A percentile compares a stretch with the other conserved stretches of the same genome.
Evolutionary conservation across 495 filamentous ascomycete species (phyloP).

Genomic region (Umbilicaria muhlenbergii): DNA sequence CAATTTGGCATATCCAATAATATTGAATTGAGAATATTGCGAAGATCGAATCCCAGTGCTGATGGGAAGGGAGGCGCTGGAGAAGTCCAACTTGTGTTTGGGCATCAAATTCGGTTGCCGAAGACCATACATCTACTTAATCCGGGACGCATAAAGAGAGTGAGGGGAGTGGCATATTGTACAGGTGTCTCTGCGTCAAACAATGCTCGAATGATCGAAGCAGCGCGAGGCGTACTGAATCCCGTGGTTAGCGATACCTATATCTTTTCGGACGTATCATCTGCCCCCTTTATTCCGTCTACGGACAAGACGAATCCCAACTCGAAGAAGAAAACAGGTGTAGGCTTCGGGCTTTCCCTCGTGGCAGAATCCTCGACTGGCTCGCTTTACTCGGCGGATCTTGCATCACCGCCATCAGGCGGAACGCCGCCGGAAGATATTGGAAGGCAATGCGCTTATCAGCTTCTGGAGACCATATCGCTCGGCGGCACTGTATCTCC

Average conservation of each 20-base stretch:
- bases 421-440: slow-evolving; percentile 80
- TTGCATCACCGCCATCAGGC: slow-evolving; percentile 63
- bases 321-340: slow-evolving; percentile 53
- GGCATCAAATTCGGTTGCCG: slow-evolving; percentile 76
- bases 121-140: slow-evolving; percentile 86
- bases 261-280: slow-evolving; percentile 57
- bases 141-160: slow-evolving; percentile 69
- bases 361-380: slow-evolving; percentile 84
- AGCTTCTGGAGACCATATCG: slow-evolving; percentile 68
- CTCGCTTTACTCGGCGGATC: slow-evolving; percentile 74
- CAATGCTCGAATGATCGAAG: slow-evolving; percentile 89
- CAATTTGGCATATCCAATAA: slow-evolving; percentile 77
- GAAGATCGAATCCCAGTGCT: slow-evolving; percentile 57
- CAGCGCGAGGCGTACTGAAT: slow-evolving; percentile 76
- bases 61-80: slow-evolving; percentile 70
- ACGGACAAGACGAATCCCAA: slow-evolving; percentile 41
- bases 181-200: slow-evolving; percentile 80
- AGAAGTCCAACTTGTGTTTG: slow-evolving; percentile 82
- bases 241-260: slow-evolving; percentile 75
- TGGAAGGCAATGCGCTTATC: slow-evolving; percentile 72
- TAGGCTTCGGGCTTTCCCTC: slow-evolving; percentile 81
- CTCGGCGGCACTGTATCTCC: slow-evolving; percentile 69
- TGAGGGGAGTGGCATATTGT: slow-evolving; percentile 85
- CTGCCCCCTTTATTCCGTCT: slow-evolving; percentile 53
- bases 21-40: slow-evolving; percentile 73